phyloP scores from a whole-genome alignment of 768 basidiomycete genomes.

The Candolleomyces aberdarensis region DNA sequence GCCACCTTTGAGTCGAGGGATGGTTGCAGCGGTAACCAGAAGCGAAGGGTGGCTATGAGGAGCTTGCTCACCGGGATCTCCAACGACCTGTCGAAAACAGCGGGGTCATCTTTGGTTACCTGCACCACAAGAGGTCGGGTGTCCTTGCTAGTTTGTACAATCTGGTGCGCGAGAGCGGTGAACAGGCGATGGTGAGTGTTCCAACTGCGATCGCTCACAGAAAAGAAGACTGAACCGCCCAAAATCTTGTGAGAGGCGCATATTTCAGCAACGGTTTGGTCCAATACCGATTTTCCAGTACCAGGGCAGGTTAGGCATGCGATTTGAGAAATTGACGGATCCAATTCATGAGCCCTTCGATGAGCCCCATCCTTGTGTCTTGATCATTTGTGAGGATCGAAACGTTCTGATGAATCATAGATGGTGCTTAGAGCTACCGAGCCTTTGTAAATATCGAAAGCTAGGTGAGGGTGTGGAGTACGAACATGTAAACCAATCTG shows the following conservation, averaged over 20 bases:
- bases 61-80: not conserved
- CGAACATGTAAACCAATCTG: no score
- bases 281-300: not conserved
- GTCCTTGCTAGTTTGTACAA: not conserved
- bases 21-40: not conserved
- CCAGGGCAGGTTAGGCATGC: slow-evolving; percentile 1
- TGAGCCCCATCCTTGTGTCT: not conserved
- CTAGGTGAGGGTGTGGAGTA: not conserved
- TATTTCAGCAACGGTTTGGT: not conserved
- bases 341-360: not conserved
- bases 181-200: not conserved
- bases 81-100: not conserved
- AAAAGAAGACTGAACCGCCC: slow-evolving; percentile 4
- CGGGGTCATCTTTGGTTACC: not conserved
- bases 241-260: not conserved
- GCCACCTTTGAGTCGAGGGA: not conserved
- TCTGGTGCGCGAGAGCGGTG: not conserved
- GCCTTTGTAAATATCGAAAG: not conserved
- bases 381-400: not conserved
- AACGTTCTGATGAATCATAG: not conserved
- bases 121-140: not conserved
- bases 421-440: not conserved
- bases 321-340: not conserved
- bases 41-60: not conserved
- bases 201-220: not conserved